These are phyloP conservation scores for Phaeosphaeriaceae sp. DNA, from an alignment of 2,329 filamentous ascomycete species.

Conservation along the genomic window DNA sequence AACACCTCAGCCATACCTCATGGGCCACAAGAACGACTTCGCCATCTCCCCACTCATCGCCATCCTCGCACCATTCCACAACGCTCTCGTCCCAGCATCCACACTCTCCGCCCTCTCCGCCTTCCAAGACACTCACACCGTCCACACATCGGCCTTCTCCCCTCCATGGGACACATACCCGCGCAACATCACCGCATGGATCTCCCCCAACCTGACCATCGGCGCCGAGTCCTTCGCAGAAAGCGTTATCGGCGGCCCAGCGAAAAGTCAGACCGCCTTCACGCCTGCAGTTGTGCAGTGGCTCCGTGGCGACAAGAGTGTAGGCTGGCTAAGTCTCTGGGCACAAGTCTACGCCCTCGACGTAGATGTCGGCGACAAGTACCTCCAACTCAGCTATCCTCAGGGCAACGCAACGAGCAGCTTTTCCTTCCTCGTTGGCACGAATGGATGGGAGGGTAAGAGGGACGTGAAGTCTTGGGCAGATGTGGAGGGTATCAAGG, in stretches of 20 bases:
- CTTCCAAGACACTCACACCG: constrained; percentile 63
- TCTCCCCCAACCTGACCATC: constrained; percentile 64
- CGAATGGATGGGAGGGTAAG: constrained; percentile 53
- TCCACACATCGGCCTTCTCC: constrained; percentile 61
- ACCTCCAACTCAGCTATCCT: constrained; percentile 63
- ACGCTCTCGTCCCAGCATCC: constrained; percentile 53
- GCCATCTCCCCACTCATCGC: constrained; percentile 65
- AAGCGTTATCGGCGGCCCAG: constrained; percentile 62
- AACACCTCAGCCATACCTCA: constrained; percentile 53
- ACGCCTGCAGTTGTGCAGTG: constrained; percentile 69
- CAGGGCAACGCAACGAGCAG: constrained; percentile 56
- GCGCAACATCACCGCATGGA: constrained; percentile 67
- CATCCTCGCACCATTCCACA: constrained; percentile 60
- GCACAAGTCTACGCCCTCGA: constrained; percentile 32
- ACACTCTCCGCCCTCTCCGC: constrained; percentile 49
- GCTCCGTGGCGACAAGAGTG: constrained; percentile 45
- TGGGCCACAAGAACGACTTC: constrained; percentile 67
- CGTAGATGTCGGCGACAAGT: constrained; percentile 25
- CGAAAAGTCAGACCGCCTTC: constrained; percentile 60
- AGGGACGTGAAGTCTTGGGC: constrained; percentile 55
- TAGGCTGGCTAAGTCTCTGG: constrained; percentile 41
- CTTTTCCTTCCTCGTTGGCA: constrained; percentile 59
- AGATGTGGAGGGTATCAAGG: constrained; percentile 58
- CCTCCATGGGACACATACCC: constrained; percentile 64
- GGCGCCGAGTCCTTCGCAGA: constrained; percentile 66